These are phyloP conservation scores for Podaxis rugospora DNA, from an alignment of 768 basidiomycete species.

Conservation along the genomic window DNA sequence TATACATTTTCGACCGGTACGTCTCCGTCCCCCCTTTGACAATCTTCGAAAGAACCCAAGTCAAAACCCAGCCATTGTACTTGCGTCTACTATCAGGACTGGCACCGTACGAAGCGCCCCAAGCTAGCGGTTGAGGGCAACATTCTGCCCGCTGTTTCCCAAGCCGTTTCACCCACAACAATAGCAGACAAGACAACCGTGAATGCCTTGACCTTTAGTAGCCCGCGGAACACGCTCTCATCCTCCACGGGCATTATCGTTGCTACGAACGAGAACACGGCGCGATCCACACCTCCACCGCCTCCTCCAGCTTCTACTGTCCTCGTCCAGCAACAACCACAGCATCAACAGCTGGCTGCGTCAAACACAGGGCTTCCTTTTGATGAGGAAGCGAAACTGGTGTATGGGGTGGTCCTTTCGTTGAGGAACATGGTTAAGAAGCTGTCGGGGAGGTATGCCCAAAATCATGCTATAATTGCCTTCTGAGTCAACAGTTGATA, in stretches of 20 bases:
- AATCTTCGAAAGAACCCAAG: background rate
- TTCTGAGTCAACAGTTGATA: conserved; percentile 21
- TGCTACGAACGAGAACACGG: conserved; percentile 44
- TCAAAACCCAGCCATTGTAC: conserved; percentile 67
- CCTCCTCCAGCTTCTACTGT: conserved; percentile 30
- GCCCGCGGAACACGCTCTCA: conserved; percentile 64
- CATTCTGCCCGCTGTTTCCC: conserved; percentile 77
- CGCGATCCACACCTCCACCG: conserved; percentile 31
- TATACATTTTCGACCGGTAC: conserved; percentile 92
- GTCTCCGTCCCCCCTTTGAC: conserved; percentile 16
- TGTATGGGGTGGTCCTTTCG: conserved; percentile 92
- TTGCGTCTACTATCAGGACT: conserved; percentile 94
- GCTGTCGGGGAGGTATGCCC: conserved; percentile 71
- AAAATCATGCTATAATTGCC: background rate
- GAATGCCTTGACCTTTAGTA: conserved; percentile 38
- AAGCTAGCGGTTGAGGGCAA: conserved; percentile 70
- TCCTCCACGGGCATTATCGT: conserved; percentile 66
- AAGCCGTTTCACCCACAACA: conserved; percentile 41
- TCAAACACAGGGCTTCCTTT: conserved; percentile 71
- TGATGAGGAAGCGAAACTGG: conserved; percentile 96
- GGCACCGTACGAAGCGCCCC: conserved; percentile 76
- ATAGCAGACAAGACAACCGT: conserved; percentile 28
- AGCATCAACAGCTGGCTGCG: conserved; percentile 19
- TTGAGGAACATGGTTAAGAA: conserved; percentile 95
- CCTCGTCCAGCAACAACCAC: conserved; percentile 30